Base-by-base conservation (phyloP, 768 basidiomycete species). In the Mycena maculata region DNA sequence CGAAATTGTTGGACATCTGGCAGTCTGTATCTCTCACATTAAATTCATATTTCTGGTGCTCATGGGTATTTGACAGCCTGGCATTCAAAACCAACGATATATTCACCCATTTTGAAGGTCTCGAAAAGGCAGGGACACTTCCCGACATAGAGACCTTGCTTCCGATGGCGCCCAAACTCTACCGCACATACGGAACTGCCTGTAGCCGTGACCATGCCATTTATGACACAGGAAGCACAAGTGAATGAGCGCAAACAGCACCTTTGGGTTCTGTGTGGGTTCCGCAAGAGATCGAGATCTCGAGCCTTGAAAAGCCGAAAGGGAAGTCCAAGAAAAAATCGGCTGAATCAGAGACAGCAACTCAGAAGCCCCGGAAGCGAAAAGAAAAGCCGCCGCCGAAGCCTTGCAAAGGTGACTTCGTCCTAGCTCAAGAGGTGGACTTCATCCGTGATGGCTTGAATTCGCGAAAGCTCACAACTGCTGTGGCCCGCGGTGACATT, bases 401-500 rank as follows among this genome's bases (percentile, higher is more conserved):
- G 22, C 60, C 48, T 3, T 61, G 49, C 15, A 42, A 56, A 25
- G 72, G 76, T 4, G 77, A 79, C 57, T 56, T 61, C 28, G 68
- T 73, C 2, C 71, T 80, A 11, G 73, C 75, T 1, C 66, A 76
- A 41, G 72, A 68, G 1, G 76, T 77, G 7, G 28, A 61, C 2
- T 75, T 77, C 39, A 73, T 78, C 16, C 72, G 69, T 3, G 76
- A 78, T 41, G 63, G 58, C 1, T 28, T 75, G n/a, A 57, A 72
- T 13, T 75, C 76, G 9, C 72, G 74, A 18, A 80, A 81, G 53
- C 39, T 74, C 28, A 61, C 73, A 0, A 72, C 64, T 36, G 74
- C 77, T 3, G 71, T 71, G 0, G 75, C 80, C 6, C 72, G 75
- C 36, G 81, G 81, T 1, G 80, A 81, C 69, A 65, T 72, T 30